Percentiles rank a stretch among this genome's conserved stretches.
phyloP scores from a whole-genome alignment of 2,329 filamentous ascomycete species.

The Ophiocordyceps camponoti-floridani region DNA sequence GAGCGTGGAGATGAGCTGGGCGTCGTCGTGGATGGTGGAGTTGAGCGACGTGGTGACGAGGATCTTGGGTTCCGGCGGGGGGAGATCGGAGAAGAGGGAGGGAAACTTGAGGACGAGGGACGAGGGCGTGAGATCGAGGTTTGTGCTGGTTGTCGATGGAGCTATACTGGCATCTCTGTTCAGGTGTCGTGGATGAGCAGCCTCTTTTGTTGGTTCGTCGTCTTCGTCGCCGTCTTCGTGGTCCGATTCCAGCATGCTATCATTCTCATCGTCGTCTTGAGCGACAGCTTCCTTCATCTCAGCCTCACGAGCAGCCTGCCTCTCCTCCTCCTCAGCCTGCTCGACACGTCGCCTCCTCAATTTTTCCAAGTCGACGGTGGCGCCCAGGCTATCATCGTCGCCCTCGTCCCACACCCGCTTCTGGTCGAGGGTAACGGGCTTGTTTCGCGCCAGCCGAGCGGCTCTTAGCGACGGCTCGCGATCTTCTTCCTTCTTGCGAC shows the following conservation, averaged over 20 bases:
- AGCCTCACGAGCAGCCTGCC: constrained; percentile 24
- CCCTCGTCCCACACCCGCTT: constrained; percentile 83
- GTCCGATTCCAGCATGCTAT: constrained; percentile 64
- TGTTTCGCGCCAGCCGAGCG: constrained; percentile 58
- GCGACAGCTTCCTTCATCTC: constrained; percentile 21
- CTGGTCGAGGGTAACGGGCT: constrained; percentile 64
- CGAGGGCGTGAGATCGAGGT: constrained; percentile 43
- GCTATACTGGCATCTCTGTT: constrained; percentile 31
- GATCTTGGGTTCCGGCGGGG: constrained; percentile 55
- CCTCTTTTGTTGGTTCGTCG: constrained; percentile 28
- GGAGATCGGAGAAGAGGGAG: constrained; percentile 40
- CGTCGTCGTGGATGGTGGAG: constrained; percentile 72
- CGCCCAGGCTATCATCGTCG: constrained; percentile 39
- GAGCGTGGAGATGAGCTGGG: constrained; percentile 56
- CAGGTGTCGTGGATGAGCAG: constrained; percentile 22
- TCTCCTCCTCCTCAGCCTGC: constrained; percentile 29
- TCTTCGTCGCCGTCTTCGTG: constrained; percentile 33
- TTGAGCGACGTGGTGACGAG: constrained; percentile 85
- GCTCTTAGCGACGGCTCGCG: constrained; percentile 61
- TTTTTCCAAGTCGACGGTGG: constrained; percentile 39
- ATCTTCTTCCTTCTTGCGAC: constrained; percentile 68
- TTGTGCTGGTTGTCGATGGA: constrained; percentile 43
- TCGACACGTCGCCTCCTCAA: constrained; percentile 38
- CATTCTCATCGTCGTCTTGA: constrained; percentile 39
- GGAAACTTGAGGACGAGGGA: constrained; percentile 44